These are phyloP conservation scores for Cutaneotrichosporon cutaneum DNA, from an alignment of 1,284 basidiomycete genomes.

Conservation along the genomic window DNA sequence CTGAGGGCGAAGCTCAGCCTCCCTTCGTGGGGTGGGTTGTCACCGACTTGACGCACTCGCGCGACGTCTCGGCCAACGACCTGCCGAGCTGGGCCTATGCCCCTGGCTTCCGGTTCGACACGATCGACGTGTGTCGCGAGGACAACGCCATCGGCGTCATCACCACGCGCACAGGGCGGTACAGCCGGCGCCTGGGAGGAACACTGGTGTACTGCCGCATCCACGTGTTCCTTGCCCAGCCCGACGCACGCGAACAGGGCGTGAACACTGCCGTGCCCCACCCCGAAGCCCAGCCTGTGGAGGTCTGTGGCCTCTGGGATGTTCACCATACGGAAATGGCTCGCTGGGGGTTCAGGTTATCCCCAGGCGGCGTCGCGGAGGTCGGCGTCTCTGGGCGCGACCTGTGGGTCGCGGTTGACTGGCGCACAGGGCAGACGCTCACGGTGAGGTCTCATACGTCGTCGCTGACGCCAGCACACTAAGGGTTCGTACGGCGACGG, in stretches of 20 bases:
- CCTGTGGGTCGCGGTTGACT: neutral
- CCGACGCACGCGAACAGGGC: neutral
- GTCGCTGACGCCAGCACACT: neutral
- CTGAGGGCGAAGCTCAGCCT: too few relatives aligned
- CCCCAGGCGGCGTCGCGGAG: neutral
- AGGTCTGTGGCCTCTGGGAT: neutral
- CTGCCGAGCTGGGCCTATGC: neutral
- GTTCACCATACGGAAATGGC: neutral
- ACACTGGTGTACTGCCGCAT: neutral
- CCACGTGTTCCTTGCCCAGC: neutral
- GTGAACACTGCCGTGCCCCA: neutral
- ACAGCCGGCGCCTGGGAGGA: neutral
- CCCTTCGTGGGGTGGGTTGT: neutral
- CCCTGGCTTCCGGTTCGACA: neutral
- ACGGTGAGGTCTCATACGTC: neutral
- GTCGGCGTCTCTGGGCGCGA: neutral
- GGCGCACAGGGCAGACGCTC: neutral
- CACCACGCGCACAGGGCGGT: neutral
- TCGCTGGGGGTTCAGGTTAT: neutral
- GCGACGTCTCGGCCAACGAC: neutral
- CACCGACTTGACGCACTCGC: neutral
- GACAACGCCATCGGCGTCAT: neutral
- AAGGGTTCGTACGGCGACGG: neutral
- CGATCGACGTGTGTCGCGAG: neutral
- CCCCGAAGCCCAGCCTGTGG: neutral